Evolutionary conservation across 371 early-diverging fungal species (phyloP).

Genomic region (Lichtheimia corymbifera): DNA sequence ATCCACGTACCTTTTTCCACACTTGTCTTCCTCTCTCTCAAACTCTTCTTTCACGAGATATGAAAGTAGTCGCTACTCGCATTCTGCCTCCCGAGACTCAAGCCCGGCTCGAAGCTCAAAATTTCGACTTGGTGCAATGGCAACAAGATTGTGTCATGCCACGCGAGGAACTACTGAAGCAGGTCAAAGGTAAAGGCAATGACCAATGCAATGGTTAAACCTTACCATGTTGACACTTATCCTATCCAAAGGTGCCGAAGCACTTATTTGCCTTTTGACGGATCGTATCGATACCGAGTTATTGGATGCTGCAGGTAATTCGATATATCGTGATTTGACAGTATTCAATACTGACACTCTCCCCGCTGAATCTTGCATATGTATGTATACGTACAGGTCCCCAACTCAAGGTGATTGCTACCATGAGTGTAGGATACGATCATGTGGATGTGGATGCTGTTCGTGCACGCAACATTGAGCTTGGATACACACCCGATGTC

Average conservation of each 20-base stretch:
- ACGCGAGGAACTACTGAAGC: constrained; percentile 26
- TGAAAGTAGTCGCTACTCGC: constrained; percentile 42
- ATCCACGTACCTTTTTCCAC: no score
- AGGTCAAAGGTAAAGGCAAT: constrained; percentile 25
- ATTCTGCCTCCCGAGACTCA: constrained; percentile 42
- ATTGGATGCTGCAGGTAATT: constrained; percentile 58
- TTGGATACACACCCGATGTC: constrained; percentile 89
- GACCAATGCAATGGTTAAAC: neutral
- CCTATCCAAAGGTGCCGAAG: constrained; percentile 49
- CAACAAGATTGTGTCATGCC: constrained; percentile 38
- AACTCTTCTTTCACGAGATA: no score
- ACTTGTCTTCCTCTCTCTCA: no score
- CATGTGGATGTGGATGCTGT: constrained; percentile 69
- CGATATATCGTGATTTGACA: neutral
- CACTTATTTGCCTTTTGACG: constrained; percentile 68
- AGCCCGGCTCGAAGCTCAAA: constrained; percentile 23
- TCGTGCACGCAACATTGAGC: constrained; percentile 45
- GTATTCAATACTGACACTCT: neutral
- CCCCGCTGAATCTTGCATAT: neutral
- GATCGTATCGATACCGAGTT: constrained; percentile 75
- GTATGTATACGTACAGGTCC: constrained; percentile 31
- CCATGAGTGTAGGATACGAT: constrained; percentile 84
- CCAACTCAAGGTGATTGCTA: constrained; percentile 64
- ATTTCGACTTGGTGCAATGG: constrained; percentile 43
- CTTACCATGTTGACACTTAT: neutral